Percentiles rank a stretch among this genome's conserved stretches.
phyloP scores from a whole-genome alignment of 345 rosid genomes.

The Hibiscus mutabilis region DNA sequence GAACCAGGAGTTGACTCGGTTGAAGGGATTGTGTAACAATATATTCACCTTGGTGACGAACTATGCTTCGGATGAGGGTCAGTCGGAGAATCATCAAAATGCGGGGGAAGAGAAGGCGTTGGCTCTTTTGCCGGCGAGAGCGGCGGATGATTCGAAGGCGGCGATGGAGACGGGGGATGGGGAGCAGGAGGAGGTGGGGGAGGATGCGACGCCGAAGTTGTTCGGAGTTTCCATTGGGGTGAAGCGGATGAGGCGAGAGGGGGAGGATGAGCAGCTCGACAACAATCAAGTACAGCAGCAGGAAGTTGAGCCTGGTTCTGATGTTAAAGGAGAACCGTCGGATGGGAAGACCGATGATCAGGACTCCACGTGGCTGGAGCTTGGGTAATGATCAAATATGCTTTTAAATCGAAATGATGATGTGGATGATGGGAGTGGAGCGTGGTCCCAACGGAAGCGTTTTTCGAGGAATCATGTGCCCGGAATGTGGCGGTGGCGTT shows the following conservation, averaged over 20 bases:
- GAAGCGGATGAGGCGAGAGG: constrained; percentile 58
- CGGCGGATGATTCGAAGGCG: neutral
- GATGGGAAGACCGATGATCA: constrained; percentile 37
- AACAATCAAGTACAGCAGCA: constrained; percentile 18
- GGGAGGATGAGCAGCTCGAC: constrained; percentile 19
- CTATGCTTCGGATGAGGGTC: constrained; percentile 37
- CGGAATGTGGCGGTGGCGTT: neutral
- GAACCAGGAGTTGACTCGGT: constrained; percentile 58
- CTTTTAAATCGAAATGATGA: neutral
- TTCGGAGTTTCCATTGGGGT: constrained; percentile 82
- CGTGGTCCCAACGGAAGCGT: neutral
- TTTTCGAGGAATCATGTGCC: neutral
- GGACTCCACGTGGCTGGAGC: constrained; percentile 61
- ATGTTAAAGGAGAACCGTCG: constrained; percentile 55
- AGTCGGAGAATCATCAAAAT: constrained; percentile 21
- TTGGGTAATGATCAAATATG: constrained; percentile 35
- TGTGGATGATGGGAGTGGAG: neutral
- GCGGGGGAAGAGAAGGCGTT: constrained; percentile 35
- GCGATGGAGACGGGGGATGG: constrained; percentile 23
- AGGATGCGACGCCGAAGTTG: constrained; percentile 47
- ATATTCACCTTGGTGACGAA: constrained; percentile 56
- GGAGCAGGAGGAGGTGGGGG: constrained; percentile 16
- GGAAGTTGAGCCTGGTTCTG: constrained; percentile 23
- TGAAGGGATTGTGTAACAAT: constrained; percentile 59
- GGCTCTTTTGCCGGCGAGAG: constrained; percentile 32